These are phyloP conservation scores for Sambucus nigra DNA, from an alignment of 129 eudicot genomes.

Conservation along the genomic window DNA sequence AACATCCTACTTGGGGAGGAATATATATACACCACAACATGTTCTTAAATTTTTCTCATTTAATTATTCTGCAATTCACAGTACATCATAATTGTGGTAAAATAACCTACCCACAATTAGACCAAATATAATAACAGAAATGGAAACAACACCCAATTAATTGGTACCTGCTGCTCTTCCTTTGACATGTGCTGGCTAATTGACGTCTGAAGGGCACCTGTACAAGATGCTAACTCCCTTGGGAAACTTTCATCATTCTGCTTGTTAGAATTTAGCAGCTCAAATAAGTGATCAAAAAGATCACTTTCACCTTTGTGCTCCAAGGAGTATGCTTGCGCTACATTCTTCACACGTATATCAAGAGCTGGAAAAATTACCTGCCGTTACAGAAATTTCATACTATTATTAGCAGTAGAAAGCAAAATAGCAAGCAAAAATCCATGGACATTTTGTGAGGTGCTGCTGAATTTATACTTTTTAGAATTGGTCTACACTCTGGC, in stretches of 20 bases:
- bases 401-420: neutral
- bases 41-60: too few relatives aligned
- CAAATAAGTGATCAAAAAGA: constrained; percentile 40
- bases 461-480: too few relatives aligned
- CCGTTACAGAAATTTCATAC: neutral
- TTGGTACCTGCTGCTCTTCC: constrained; percentile 41
- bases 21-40: too few relatives aligned
- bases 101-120: too few relatives aligned
- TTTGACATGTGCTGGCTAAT: constrained; percentile 44
- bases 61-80: too few relatives aligned
- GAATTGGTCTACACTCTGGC: too few relatives aligned
- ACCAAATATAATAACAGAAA: neutral
- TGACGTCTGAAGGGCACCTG: constrained; percentile 42
- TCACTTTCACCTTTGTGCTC: constrained; percentile 44
- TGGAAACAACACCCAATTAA: neutral
- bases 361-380: constrained; percentile 48
- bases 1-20: too few relatives aligned
- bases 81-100: too few relatives aligned
- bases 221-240: constrained; percentile 37
- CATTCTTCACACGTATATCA: constrained; percentile 47
- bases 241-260: constrained; percentile 24
- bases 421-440: neutral
- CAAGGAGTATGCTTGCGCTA: constrained; percentile 36
- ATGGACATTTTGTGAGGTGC: too few relatives aligned
- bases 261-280: constrained; percentile 17